Evolutionary conservation across 345 rosid species (phyloP), one percentile per base, ranked within the genome.

Genomic region (Murraya paniculata): DNA sequence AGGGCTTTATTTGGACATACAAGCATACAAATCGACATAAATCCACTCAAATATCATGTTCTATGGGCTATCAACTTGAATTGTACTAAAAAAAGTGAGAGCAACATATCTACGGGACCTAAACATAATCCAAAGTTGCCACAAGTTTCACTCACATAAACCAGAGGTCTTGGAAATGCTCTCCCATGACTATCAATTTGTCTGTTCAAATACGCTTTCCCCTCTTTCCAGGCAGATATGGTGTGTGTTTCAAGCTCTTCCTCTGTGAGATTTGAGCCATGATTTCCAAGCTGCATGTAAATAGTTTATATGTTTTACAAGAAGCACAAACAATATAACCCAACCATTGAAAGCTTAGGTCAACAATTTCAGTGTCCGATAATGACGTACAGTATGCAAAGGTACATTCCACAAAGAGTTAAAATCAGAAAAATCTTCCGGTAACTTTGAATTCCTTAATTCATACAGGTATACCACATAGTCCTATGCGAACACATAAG

Each of bases 191-290:
- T 84, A 81, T 87, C 89, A 76, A 87, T 76, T 82, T 86, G 88
- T 69, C 85, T 71, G 30, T 62, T 84, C 72, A 86, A 79, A 72
- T 78, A 82, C 6, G 83, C 73, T 75, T 89, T 89, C 64, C 82
- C 89, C 78, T 86, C 89, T 62, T 89, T 89, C 92, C 92, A 89
- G 10, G 92, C 89, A 64, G 89, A 82, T 74, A 89, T 87, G 48
- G 88, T 81, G 79, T 87, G 97, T 4, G 90, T 88, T 66, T 92
- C 97, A 60, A 92, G 90, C 81, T 92, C 94, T 84, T 92, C 97
- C 90, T 92, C 97, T 3, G 93, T 92, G 85, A 92, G 80, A 83
- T 88, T 89, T 61, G 97, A 88, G 48, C 97, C 91, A 88, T 80
- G 88, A 81, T 82, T 89, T 71, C 93, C 91, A 77, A 92, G 93